Conservation (phyloP, 805 yeast genomes). For the Kodamaea kakaduensis region DNA sequence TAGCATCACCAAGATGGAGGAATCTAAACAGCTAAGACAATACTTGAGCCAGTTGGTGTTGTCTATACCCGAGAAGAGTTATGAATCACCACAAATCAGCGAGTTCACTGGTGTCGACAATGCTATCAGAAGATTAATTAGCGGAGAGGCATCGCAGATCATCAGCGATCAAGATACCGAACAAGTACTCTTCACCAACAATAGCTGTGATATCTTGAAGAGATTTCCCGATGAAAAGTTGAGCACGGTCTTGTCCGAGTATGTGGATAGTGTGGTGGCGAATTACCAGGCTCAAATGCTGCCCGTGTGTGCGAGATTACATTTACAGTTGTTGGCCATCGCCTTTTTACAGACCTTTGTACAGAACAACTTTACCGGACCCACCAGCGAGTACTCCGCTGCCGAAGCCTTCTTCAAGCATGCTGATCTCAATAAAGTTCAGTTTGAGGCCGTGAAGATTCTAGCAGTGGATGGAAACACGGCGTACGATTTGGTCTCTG, state of each 20-base stretch:
- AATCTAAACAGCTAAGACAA: conserved; percentile 10
- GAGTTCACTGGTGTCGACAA: conserved; percentile 10
- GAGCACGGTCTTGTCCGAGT: conserved; percentile 16
- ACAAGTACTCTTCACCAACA: conserved; percentile 15
- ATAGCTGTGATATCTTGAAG: conserved; percentile 13
- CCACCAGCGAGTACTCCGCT: conserved; percentile 45
- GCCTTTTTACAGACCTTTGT: conserved; percentile 63
- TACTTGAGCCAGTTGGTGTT: conserved; percentile 18
- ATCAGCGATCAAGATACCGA: conserved; percentile 20
- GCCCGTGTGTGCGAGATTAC: conserved; percentile 13
- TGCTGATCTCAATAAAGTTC: conserved; percentile 17
- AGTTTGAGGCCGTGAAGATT: conserved; percentile 32
- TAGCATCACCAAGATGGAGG: conserved; percentile 1
- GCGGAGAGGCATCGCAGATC: conserved; percentile 25
- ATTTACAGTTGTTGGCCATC: conserved; percentile 46
- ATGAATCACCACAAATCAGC: conserved; percentile 8
- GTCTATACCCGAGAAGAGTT: conserved; percentile 16
- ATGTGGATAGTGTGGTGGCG: conserved; percentile 12
- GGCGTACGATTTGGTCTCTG: conserved; percentile 52
- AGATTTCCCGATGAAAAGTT: conserved; percentile 22
- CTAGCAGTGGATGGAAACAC: conserved; percentile 63
- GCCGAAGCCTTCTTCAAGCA: conserved; percentile 27
- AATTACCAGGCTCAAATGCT: conserved; percentile 13
- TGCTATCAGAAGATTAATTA: conserved; percentile 17
- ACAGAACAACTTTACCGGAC: conserved; percentile 83